Evolutionary conservation across 805 yeast genomes (phyloP).

Genomic region (Cyberlindnera bimundalis): DNA sequence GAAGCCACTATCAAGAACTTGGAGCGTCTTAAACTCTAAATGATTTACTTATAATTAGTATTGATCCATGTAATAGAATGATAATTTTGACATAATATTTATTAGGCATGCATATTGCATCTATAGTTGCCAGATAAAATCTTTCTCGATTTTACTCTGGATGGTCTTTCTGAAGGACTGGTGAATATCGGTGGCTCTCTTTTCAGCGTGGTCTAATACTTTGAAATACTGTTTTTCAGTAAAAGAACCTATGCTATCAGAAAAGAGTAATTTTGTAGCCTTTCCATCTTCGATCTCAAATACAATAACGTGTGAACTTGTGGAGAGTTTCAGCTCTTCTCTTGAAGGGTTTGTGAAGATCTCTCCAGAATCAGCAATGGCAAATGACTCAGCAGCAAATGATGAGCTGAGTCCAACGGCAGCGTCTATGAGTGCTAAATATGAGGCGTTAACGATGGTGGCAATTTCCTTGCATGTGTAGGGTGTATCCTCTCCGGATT

Average conservation of each 20-base stretch:
- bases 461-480: constrained; percentile 26
- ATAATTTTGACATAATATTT: too few relatives aligned
- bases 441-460: constrained; percentile 57
- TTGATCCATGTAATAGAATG: neutral
- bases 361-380: constrained; percentile 32
- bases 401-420: constrained; percentile 67
- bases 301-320: constrained; percentile 65
- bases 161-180: constrained; percentile 48
- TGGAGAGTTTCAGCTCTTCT: constrained; percentile 39
- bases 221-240: constrained; percentile 49
- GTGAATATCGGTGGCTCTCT: constrained; percentile 44
- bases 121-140: constrained; percentile 54
- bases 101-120: too few relatives aligned
- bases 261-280: constrained; percentile 54
- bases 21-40: constrained; percentile 65
- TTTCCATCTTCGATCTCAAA: constrained; percentile 49
- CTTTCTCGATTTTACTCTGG: constrained; percentile 44
- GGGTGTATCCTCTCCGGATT: constrained; percentile 43
- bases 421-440: constrained; percentile 75
- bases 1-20: constrained; percentile 82
- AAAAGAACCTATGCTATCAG: constrained; percentile 74
- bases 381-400: constrained; percentile 54
- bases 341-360: constrained; percentile 44
- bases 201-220: constrained; percentile 50
- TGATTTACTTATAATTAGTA: neutral